A percentile compares a stretch with the other conserved stretches of the same genome.
phyloP scores from a whole-genome alignment of 2,329 filamentous ascomycete species.

The Stachybotrys chartarum region DNA sequence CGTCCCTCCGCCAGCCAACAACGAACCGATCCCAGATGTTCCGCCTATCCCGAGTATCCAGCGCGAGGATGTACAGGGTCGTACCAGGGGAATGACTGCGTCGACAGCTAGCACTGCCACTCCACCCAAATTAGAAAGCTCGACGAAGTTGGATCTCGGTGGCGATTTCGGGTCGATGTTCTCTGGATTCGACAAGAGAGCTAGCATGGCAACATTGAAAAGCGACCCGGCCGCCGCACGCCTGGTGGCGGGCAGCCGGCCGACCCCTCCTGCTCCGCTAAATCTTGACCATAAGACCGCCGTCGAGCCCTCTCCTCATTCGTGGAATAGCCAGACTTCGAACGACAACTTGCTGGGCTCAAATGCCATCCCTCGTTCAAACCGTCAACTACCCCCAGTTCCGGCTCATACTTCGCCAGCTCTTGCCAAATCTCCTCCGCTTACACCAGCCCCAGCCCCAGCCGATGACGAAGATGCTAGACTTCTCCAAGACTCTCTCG shows the following conservation, averaged over 20 bases:
- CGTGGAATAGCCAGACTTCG: conserved; percentile 41
- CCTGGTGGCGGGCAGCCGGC: conserved; percentile 38
- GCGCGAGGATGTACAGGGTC: conserved; percentile 21
- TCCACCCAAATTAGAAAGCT: conserved; percentile 38
- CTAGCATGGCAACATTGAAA: conserved; percentile 41
- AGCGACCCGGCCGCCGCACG: conserved; percentile 31
- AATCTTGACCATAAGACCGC: conserved; percentile 37
- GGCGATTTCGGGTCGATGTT: conserved; percentile 53
- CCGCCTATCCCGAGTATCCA: conserved; percentile 25
- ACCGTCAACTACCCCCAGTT: conserved; percentile 30
- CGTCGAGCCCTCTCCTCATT: conserved; percentile 38
- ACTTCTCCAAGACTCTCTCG: conserved; percentile 44
- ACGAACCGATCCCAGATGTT: conserved; percentile 23
- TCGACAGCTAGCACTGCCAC: conserved; percentile 49
- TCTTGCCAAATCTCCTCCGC: conserved; percentile 22
- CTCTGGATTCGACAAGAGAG: conserved; percentile 46
- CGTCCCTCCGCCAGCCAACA: conserved; percentile 17
- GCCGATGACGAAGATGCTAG: conserved; percentile 46
- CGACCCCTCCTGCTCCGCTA: conserved; percentile 35
- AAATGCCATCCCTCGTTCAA: conserved; percentile 27
- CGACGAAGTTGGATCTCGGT: conserved; percentile 43
- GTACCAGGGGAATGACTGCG: conserved; percentile 43
- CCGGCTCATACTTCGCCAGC: conserved; percentile 28
- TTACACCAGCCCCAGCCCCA: conserved; percentile 11
- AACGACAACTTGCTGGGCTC: conserved; percentile 39